phyloP scores from a whole-genome alignment of 257 asterid species.

The Lycium ferocissimum region DNA sequence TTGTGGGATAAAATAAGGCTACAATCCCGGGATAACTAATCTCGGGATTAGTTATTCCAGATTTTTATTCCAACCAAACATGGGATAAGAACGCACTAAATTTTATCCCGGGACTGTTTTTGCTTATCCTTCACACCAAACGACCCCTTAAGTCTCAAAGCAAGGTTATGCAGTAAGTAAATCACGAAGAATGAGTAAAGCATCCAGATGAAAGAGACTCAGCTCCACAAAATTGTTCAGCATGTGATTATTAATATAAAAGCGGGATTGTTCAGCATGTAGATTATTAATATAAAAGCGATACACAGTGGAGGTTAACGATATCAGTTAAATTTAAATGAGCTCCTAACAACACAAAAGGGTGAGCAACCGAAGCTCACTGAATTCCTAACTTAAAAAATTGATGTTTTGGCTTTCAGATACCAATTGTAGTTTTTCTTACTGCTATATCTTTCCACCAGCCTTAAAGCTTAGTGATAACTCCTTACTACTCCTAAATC shows the following conservation, averaged over 20 bases:
- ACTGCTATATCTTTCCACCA: background rate
- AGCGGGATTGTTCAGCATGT: background rate
- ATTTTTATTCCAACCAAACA: no score
- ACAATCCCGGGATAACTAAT: no score
- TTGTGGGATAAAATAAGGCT: no score
- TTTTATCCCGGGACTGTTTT: no score
- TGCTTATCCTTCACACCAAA: no score
- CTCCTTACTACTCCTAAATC: background rate
- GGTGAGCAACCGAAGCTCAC: background rate
- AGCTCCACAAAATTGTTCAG: background rate
- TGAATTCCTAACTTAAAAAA: background rate
- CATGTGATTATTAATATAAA: background rate
- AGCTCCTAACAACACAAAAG: background rate
- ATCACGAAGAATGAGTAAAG: background rate
- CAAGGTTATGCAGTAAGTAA: slow-evolving; percentile 2
- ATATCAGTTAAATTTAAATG: background rate
- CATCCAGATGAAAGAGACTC: slow-evolving; percentile 6
- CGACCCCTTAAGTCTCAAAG: background rate
- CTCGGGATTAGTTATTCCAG: no score
- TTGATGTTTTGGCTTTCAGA: background rate
- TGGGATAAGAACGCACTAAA: no score
- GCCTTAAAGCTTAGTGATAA: background rate
- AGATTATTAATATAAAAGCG: background rate
- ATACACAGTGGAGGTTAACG: background rate
- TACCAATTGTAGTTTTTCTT: background rate